Base-by-base conservation (phyloP, 75 land plant species). In the Selaginella tamariscina region DNA sequence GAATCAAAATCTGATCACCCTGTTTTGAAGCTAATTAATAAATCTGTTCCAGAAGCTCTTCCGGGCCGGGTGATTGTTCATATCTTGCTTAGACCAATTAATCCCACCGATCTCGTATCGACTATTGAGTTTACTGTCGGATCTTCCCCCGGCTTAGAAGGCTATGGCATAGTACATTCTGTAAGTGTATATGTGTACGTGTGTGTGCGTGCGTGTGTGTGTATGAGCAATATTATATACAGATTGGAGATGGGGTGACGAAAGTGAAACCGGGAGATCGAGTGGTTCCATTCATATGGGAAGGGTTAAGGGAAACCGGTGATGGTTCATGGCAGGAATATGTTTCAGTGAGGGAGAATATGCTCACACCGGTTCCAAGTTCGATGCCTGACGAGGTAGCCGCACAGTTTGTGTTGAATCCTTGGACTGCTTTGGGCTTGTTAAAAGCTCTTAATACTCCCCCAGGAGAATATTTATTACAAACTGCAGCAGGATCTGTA, bases 271-370 rank as follows among this genome's bases (percentile, higher is more conserved):
- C 11, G 1, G 74, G 74, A 49, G 73, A 74, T 23, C 55, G 76
- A 13, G 76, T 74, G 32, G 64, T 70, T 9, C 65, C 74, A 30
- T 62, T 74, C 31, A 2, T 75, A 54, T 32, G 55, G 24, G 26
- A 30, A 11, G 73, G 56, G 33, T 57, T 78, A 44, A 21, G 76
- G 64, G 22, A 77, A 68, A 56, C 49, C 49, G 80, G 80, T 0
- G 62, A 73, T 26, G 76, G 76, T 1, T 69, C 76, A 27, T 74
- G 76, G 76, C 76, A 74, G 31, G 76, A 74, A 33, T 74, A 69
- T 44, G 66, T 74, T 13, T 33, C 66, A 1, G 66, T 70, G 2
- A 22, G 56, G 18, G 39, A 69, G 27, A 59, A 60, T 9, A 20
- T 70, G 55, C 9, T 49, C 29, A 32, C 27, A 24, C 54, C 65